Percentiles rank a stretch among this genome's conserved stretches.
Conservation (phyloP, 1,139 yeast genomes). For the Pneumocystis jirovecii region DNA sequence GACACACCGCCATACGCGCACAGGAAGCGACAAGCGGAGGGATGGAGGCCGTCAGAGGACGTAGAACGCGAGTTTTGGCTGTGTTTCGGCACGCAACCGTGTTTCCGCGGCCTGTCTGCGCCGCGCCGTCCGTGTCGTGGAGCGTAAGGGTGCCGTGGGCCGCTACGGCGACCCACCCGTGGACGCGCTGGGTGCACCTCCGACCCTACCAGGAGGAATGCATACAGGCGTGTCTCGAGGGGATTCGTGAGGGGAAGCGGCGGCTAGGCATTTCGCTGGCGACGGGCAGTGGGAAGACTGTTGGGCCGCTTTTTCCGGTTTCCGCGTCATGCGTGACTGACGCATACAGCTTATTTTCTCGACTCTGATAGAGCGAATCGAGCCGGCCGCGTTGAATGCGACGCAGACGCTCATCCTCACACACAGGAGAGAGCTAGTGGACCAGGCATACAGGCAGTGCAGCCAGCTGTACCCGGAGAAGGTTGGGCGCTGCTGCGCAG, state of each 20-base stretch:
- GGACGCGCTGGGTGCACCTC: neutral
- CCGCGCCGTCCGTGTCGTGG: neutral
- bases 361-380: conserved; percentile 40
- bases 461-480: conserved; percentile 33
- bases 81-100: neutral
- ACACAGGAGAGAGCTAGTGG: conserved; percentile 65
- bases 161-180: neutral
- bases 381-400: conserved; percentile 29
- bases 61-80: neutral
- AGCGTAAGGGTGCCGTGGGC: neutral
- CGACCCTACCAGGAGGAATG: conserved; percentile 64
- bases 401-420: conserved; percentile 52
- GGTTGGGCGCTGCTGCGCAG: no score
- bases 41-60: neutral
- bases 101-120: neutral
- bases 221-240: conserved; percentile 37
- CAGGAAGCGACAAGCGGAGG: no score
- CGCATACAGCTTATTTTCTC: conserved; percentile 42
- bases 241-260: conserved; percentile 34
- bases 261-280: conserved; percentile 77
- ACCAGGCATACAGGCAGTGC: conserved; percentile 50
- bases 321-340: no score
- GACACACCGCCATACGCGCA: neutral
- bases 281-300: conserved; percentile 93
- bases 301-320: conserved; percentile 21